Evolutionary conservation across 768 basidiomycete species (phyloP), one percentile per base, ranked within the genome.

Genomic region (Peribolospora baueri): DNA sequence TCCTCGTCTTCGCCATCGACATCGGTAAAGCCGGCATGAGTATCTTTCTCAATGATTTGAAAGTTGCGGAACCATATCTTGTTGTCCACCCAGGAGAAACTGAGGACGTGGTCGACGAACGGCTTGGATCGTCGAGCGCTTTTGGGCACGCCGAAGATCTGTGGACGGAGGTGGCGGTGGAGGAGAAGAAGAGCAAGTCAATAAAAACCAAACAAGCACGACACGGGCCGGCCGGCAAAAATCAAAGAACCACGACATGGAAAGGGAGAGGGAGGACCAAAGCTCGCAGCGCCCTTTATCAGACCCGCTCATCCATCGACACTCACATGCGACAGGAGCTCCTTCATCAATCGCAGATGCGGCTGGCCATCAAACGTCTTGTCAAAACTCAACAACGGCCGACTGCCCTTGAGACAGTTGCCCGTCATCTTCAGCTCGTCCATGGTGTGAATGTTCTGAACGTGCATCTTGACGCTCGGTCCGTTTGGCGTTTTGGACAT

Each of bases 41-140:
- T 42, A 38, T 43, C 48, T 11, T 37, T 42, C 49, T 57, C 46
- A 64, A 72, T 60, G 56, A 88, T 86, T 76, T 98, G 93, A 72
- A 82, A 98, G 69, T 97, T 97, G 60, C 93, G 79, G 74, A 97
- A 97, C 93, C 93, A 98, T 60, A 97, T 86, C 67, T 93, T 97
- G 64, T 76, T 75, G 72, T 98, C 93, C 40, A 91, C 75, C 54
- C 97, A 73, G 42, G 91, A 93, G 69, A 98, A 97, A 45, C 87
- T 88, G 59, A 97, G 75, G 65, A 98, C 79, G 64, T 97, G 93
- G 70, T 98, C 93, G 64, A 98, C 78, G 70, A 98, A 98, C 2
- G 93, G 93, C 67, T 98, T 98, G 13, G 86, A 76, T 64, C 78
- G 80, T 59, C 91, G 75, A 6, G 93, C 81, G n/a, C 77, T 76